Conservation (phyloP, 2,329 filamentous ascomycete genomes). For the Colletotrichum sp. region DNA sequence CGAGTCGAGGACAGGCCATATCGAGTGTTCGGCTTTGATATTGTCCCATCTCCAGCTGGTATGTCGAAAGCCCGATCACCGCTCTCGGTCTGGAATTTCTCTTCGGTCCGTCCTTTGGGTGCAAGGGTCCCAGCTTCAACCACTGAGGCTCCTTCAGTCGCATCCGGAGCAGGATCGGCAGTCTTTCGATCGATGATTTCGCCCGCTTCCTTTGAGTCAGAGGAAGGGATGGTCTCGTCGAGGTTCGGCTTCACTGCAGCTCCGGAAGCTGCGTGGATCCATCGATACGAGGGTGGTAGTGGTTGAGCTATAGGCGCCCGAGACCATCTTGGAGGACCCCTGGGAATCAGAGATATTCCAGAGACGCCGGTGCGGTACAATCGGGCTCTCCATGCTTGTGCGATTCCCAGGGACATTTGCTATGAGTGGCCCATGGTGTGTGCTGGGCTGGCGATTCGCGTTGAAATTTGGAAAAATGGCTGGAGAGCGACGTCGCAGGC, state of each 20-base stretch:
- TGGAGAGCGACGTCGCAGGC: background rate
- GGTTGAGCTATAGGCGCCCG: slow-evolving; percentile 3
- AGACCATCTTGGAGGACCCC: slow-evolving; percentile 17
- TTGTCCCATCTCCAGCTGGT: background rate
- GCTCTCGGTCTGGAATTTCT: background rate
- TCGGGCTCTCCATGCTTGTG: slow-evolving; percentile 46
- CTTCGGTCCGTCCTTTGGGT: background rate
- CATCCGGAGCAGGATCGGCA: background rate
- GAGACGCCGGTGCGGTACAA: slow-evolving; percentile 32
- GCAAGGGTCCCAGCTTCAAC: background rate
- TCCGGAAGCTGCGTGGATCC: background rate
- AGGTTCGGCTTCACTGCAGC: background rate
- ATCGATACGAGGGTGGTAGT: background rate
- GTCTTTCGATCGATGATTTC: background rate
- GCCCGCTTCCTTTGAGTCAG: background rate
- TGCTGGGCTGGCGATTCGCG: slow-evolving; percentile 4
- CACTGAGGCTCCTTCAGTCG: background rate
- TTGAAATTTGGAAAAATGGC: background rate
- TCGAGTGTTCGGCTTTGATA: background rate
- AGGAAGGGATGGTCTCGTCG: background rate
- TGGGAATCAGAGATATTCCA: slow-evolving; percentile 24
- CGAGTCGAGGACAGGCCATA: background rate
- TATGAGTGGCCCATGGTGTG: slow-evolving; percentile 42
- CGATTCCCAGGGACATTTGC: slow-evolving; percentile 53
- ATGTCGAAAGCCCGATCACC: background rate